These are phyloP conservation scores for Monosporozyma yasuniensis DNA, from an alignment of 805 yeast genomes.

Conservation along the genomic window DNA sequence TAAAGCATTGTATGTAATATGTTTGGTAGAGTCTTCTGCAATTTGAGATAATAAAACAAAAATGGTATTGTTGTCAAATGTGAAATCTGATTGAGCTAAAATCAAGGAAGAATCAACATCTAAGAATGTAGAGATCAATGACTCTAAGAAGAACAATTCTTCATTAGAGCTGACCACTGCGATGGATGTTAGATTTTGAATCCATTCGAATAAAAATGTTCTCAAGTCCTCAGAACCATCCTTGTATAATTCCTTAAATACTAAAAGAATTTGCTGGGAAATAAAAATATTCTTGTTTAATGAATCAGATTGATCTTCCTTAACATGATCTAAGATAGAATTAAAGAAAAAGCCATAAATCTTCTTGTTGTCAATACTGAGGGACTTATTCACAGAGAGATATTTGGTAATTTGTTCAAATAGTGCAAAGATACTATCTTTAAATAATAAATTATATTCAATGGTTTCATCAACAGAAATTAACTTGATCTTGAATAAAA, in stretches of 20 bases:
- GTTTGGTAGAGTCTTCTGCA: background rate
- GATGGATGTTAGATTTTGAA: background rate
- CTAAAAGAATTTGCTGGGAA: slow-evolving; percentile 2
- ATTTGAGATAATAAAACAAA: slow-evolving; percentile 1
- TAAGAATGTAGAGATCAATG: background rate
- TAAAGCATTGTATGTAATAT: slow-evolving; percentile 2
- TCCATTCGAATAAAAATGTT: background rate
- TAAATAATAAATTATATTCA: slow-evolving; percentile 13
- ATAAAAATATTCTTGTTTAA: background rate
- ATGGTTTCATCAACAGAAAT: slow-evolving; percentile 24
- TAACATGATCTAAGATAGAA: background rate
- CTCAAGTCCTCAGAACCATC: background rate
- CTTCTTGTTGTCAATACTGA: slow-evolving; percentile 3
- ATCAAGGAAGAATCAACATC: background rate
- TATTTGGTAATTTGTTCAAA: slow-evolving; percentile 41
- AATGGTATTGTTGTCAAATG: background rate
- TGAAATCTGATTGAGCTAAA: background rate
- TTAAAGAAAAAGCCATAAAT: slow-evolving; percentile 5
- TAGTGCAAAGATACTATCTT: slow-evolving; percentile 29
- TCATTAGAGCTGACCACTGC: background rate
- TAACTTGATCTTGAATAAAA: slow-evolving; percentile 33
- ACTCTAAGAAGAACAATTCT: background rate
- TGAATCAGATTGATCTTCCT: background rate
- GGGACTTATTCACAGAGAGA: slow-evolving; percentile 8
- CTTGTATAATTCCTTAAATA: background rate